Evolutionary conservation across 1,139 yeast species (phyloP).

Genomic region (Yamadazyma atlantica): DNA sequence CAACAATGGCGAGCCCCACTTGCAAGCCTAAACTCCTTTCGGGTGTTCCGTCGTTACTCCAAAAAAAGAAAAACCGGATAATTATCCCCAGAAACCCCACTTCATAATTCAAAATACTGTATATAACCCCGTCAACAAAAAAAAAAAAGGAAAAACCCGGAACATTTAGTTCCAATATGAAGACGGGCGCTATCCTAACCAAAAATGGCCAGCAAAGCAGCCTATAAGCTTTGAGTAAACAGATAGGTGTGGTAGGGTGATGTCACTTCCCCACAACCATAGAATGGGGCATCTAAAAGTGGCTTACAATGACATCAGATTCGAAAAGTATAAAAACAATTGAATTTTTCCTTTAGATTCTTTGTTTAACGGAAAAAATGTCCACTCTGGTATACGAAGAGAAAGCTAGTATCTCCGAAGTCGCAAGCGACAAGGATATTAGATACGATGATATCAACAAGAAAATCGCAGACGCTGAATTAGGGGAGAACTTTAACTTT

Average conservation of each 20-base stretch:
- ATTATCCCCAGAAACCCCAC: background rate
- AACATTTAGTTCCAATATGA: background rate
- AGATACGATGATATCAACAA: background rate
- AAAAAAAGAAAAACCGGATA: too few relatives aligned
- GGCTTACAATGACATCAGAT: too few relatives aligned
- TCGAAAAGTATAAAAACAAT: background rate
- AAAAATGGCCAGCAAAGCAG: background rate
- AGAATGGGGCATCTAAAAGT: too few relatives aligned
- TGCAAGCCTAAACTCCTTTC: too few relatives aligned
- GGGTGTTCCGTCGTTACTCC: too few relatives aligned
- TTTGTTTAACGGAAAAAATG: background rate
- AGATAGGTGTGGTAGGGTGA: too few relatives aligned
- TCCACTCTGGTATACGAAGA: background rate
- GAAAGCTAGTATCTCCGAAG: background rate
- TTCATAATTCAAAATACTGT: background rate
- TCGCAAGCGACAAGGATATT: background rate
- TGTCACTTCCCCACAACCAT: too few relatives aligned
- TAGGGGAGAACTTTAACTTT: background rate
- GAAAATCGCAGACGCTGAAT: background rate
- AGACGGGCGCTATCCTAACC: background rate
- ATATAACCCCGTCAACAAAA: background rate
- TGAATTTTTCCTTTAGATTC: background rate
- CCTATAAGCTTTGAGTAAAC: background rate
- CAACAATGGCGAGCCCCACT: too few relatives aligned
- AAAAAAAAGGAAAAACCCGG: background rate